Base-by-base conservation (phyloP, 768 basidiomycete species). In the Tylopilus balloui region DNA sequence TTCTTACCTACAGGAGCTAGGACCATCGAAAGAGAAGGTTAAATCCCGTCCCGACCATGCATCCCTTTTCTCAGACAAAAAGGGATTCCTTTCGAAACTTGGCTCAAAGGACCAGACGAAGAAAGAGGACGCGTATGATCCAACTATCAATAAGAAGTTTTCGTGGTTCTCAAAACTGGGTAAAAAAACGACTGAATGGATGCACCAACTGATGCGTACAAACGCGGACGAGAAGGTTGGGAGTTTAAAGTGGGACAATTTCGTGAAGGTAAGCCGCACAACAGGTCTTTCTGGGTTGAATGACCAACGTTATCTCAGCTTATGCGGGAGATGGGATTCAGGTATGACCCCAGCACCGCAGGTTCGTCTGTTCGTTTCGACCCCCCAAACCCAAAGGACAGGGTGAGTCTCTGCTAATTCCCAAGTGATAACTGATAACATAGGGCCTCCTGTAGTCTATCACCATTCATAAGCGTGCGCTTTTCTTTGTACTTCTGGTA, bases 291-390 rank as follows among this genome's bases (percentile, higher is more conserved):
- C 35, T 1, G 21, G 31, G 27, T 32, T 24, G 31, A 32, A 9
- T 29, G 25, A 39, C 48, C 9, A 34, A 46, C 32, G 34, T 47
- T 28, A 23, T 43, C 37, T 9, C 56, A 89, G 88, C 68, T 87
- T 31, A 87, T 91, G 87, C 69, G 72, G 31, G 84, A 85, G 40
- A 81, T 91, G 79, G 88, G 88, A 29, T 91, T 91, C 65, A 68
- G 69, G 3, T 83, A 82, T 55, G 81, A 83, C 60, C 84, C 84
- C 5, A 80, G 80, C 51, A 87, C 86, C 3, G 86, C 88, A 17
- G 88, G 88, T 3, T 89, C 87, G 10, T 86, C 86, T 63, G 88
- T 91, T 29, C 78, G 87, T 31, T 91, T 91, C 59, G 81, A 87
- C 64, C 88, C 88, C 41, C 88, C 86, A 15, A 71, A 81, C 56